A percentile compares a stretch with the other conserved stretches of the same genome.
Conservation (phyloP, 495 filamentous ascomycete species). For the Tuber calosporum region DNA sequence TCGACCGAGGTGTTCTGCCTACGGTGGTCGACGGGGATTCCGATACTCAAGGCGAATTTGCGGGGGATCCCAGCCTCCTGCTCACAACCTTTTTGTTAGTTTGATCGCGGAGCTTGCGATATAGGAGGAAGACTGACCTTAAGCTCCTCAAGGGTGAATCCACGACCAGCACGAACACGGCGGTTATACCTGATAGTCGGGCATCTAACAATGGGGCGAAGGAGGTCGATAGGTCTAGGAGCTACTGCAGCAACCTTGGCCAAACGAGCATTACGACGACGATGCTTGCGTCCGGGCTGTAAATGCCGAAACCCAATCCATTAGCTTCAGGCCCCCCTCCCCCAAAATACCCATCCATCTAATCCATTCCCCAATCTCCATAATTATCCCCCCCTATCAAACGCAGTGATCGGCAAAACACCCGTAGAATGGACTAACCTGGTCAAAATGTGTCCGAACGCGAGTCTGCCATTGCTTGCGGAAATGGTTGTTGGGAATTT, state of each 20-base stretch:
- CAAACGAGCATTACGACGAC: constrained; percentile 79
- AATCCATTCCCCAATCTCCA: not conserved
- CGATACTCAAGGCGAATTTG: constrained; percentile 87
- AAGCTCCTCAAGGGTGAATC: constrained; percentile 92
- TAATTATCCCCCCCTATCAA: not conserved
- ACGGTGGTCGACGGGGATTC: constrained; percentile 93
- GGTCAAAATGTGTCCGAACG: constrained; percentile 97
- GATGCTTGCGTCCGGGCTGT: constrained; percentile 90
- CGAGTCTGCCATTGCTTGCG: constrained; percentile 99
- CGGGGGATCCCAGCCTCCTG: constrained; percentile 93
- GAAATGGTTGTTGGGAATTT: constrained; percentile 98
- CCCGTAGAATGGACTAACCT: constrained; percentile 58
- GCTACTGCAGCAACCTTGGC: constrained; percentile 88
- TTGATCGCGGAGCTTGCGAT: not conserved
- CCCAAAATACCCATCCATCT: not conserved
- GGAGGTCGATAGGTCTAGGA: constrained; percentile 93
- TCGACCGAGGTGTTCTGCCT: constrained; percentile 94
- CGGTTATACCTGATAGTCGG: constrained; percentile 97
- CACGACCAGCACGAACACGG: constrained; percentile 88
- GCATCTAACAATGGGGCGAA: constrained; percentile 91
- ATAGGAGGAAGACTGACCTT: constrained; percentile 59
- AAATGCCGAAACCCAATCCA: constrained; percentile 18
- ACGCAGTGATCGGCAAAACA: not conserved
- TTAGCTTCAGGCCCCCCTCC: constrained; percentile 31
- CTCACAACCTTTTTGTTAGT: constrained; percentile 27